Evolutionary conservation across 2,329 filamentous ascomycete species (phyloP).

Genomic region (Talaromyces islandicus): DNA sequence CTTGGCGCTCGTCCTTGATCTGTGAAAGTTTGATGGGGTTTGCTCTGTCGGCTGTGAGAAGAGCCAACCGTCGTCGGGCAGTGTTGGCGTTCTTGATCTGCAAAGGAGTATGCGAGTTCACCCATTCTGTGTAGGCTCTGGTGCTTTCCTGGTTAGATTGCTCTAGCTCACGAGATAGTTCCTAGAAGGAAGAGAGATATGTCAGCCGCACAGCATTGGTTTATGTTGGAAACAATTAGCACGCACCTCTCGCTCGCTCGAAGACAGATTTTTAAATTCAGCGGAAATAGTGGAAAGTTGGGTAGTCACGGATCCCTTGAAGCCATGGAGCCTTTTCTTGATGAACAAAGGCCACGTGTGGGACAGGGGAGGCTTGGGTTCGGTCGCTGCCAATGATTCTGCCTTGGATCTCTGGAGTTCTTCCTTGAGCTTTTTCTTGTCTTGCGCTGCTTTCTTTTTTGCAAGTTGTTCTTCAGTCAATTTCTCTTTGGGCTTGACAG

Average conservation of each 20-base stretch:
- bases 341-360: constrained; percentile 20
- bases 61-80: constrained; percentile 42
- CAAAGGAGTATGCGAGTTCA: constrained; percentile 49
- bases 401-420: constrained; percentile 29
- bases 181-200: background rate
- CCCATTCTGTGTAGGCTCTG: constrained; percentile 47
- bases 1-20: constrained; percentile 51
- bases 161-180: constrained; percentile 51
- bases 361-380: constrained; percentile 27
- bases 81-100: constrained; percentile 55
- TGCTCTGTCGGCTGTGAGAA: constrained; percentile 15
- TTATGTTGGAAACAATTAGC: background rate
- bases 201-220: constrained; percentile 17
- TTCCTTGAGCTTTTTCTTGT: constrained; percentile 23
- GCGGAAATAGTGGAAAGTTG: constrained; percentile 14
- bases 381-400: constrained; percentile 19
- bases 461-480: constrained; percentile 26
- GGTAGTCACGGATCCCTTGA: background rate
- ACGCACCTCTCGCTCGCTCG: constrained; percentile 14
- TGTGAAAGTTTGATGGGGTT: constrained; percentile 4
- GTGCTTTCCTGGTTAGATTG: constrained; percentile 41
- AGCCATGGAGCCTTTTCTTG: constrained; percentile 17
- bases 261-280: constrained; percentile 12
- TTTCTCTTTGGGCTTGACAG: constrained; percentile 15
- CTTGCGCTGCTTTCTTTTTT: constrained; percentile 22